phyloP scores from a whole-genome alignment of 2,329 filamentous ascomycete species.

The Fusarium pseudonygamai region DNA sequence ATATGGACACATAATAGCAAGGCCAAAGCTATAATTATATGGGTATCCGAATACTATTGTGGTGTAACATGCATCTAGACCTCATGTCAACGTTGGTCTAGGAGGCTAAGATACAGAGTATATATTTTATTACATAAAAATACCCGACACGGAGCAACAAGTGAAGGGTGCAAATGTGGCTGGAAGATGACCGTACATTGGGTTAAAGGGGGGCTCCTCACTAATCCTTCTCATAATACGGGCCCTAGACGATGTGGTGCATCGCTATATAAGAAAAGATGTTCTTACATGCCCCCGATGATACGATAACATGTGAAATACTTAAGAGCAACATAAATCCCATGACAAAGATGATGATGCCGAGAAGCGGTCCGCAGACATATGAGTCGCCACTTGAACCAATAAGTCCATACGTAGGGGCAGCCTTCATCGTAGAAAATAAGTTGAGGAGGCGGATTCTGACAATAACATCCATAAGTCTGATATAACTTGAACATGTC shows the following conservation, averaged over 20 bases:
- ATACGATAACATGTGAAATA: not conserved
- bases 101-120: not conserved
- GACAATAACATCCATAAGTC: not conserved
- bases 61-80: not conserved
- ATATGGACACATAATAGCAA: not conserved
- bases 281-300: not conserved
- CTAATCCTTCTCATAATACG: not conserved
- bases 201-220: not conserved
- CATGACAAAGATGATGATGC: not conserved
- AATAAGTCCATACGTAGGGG: not conserved
- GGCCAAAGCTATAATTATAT: not conserved
- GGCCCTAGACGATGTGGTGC: not conserved
- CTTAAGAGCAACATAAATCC: not conserved
- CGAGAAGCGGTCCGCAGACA: not conserved
- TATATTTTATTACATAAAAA: not conserved
- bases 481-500: not conserved
- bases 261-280: not conserved
- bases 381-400: not conserved
- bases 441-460: not conserved
- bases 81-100: not conserved
- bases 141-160: not conserved
- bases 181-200: not conserved
- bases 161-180: not conserved
- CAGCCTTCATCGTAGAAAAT: not conserved
- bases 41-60: not conserved